phyloP scores from a whole-genome alignment of 208 protist species.

The Acanthamoeba royreba region DNA sequence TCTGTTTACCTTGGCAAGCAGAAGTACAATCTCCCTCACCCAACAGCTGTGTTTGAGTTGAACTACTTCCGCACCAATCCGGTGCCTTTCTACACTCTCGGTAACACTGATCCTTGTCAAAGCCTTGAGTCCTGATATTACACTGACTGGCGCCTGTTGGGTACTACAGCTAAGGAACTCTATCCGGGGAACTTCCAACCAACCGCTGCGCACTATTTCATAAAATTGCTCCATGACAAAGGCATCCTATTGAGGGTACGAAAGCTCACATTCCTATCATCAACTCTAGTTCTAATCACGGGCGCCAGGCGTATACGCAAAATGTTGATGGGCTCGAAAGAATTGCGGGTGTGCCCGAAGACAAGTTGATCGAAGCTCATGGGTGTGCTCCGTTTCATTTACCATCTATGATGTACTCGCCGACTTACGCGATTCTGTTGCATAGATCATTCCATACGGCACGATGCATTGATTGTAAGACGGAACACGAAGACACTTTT shows the following conservation, averaged over 20 bases:
- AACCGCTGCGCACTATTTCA: slow-evolving; percentile 72
- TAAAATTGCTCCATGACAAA: slow-evolving; percentile 57
- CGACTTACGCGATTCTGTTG: neutral
- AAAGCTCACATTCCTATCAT: neutral
- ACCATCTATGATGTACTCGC: too few relatives aligned
- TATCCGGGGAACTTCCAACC: slow-evolving; percentile 71
- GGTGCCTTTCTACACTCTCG: slow-evolving; percentile 59
- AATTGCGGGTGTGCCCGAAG: slow-evolving; percentile 57
- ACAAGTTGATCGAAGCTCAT: slow-evolving; percentile 65
- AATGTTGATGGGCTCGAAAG: slow-evolving; percentile 77
- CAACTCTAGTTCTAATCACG: slow-evolving; percentile 85
- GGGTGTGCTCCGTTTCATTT: too few relatives aligned
- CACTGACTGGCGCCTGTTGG: slow-evolving; percentile 81
- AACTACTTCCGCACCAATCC: slow-evolving; percentile 65
- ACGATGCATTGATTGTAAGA: slow-evolving; percentile 54
- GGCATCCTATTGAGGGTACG: slow-evolving; percentile 53
- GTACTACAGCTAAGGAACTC: slow-evolving; percentile 73
- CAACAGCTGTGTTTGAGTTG: slow-evolving; percentile 74
- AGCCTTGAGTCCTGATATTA: slow-evolving; percentile 39
- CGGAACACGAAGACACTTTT: neutral
- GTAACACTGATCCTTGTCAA: neutral
- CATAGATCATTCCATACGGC: slow-evolving; percentile 36
- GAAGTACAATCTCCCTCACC: slow-evolving; percentile 89
- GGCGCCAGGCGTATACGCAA: slow-evolving; percentile 75
- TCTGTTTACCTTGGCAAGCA: neutral